A percentile compares a stretch with the other conserved stretches of the same genome.
These are phyloP conservation scores for Coniochaeta sp. DNA, from an alignment of 2,329 filamentous ascomycete genomes.

Conservation along the genomic window DNA sequence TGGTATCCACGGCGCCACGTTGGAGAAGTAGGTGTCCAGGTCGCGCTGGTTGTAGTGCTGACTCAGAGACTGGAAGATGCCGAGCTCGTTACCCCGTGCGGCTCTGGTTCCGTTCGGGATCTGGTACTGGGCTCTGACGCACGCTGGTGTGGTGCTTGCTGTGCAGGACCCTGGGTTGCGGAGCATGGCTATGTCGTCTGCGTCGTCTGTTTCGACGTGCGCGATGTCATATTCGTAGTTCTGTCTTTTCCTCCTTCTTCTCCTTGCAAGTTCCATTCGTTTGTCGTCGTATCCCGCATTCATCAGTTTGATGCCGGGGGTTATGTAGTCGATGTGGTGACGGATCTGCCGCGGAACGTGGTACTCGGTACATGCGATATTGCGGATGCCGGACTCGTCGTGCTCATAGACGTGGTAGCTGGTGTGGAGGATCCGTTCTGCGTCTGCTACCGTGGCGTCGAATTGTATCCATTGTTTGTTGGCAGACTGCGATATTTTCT, in stretches of 20 bases:
- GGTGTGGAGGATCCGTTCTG: conserved; percentile 15
- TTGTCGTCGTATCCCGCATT: not conserved
- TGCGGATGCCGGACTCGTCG: conserved; percentile 9
- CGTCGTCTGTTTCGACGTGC: not conserved
- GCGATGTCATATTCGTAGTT: conserved; percentile 3
- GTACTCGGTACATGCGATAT: conserved; percentile 12
- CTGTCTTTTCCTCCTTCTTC: not conserved
- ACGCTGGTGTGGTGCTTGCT: conserved; percentile 6
- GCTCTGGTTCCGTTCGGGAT: conserved; percentile 8
- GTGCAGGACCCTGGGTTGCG: conserved; percentile 3
- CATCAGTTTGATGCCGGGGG: conserved; percentile 6
- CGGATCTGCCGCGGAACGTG: conserved; percentile 9
- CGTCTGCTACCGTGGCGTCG: conserved; percentile 16
- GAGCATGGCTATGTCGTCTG: not conserved
- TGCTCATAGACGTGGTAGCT: conserved; percentile 17
- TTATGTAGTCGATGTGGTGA: conserved; percentile 11
- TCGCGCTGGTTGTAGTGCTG: conserved; percentile 26
- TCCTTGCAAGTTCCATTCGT: not conserved
- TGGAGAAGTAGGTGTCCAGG: conserved; percentile 20
- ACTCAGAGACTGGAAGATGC: conserved; percentile 19
- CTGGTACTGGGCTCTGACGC: conserved; percentile 9
- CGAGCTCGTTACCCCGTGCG: conserved; percentile 10
- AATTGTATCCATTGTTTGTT: conserved; percentile 19
- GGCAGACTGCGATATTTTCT: conserved; percentile 8
- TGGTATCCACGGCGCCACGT: conserved; percentile 14